Evolutionary conservation across 768 basidiomycete genomes (phyloP), one percentile per base, ranked within the genome.

Genomic region (Lentinus brumalis): DNA sequence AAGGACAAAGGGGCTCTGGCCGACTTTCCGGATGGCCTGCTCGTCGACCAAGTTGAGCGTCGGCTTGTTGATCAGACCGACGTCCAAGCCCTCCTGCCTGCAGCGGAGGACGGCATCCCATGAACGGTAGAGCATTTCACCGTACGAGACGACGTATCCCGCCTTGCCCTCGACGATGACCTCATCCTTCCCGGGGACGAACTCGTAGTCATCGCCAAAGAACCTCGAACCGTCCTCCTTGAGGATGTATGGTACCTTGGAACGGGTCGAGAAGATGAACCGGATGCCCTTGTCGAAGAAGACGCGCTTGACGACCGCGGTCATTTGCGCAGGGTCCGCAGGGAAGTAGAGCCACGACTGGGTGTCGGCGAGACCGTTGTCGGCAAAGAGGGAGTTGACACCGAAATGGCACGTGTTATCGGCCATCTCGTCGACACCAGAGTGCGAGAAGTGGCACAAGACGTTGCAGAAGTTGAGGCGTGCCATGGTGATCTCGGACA

Each of bases 401-500:
- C 91, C 88, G 66, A 86, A 86, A 73, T 89, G 83, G 67, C 82
- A 83, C 16, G 79, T 81, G 73, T 80, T 83, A 68, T 83, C 84
- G 2, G 83, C 84, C 81, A 86, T 86, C 71, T 89, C 88, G 69
- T 89, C 88, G 60, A 89, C 88, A 63, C 92, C 93, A 26, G 92
- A 88, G 75, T 95, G 93, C 26, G 92, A 94, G 78, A 94, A 95
- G 76, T 95, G 93, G 68, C 82, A 88, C 26, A 95, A 82, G 9
- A 94, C 87, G 69, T 94, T 95, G 79, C 90, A 91, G 67, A 89
- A 81, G 74, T 95, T 95, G 72, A 95, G 74, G 55, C 93, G 84
- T n/a, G 93, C 93, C 93, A 94, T 95, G 11, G 93, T 94, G 53
- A 94, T 77, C 73, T 95, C 93, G 5, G 91, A 93, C 56, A 95